A percentile compares a stretch with the other conserved stretches of the same genome.
phyloP scores from a whole-genome alignment of 768 basidiomycete genomes.

The Podaxis carcinomalis region DNA sequence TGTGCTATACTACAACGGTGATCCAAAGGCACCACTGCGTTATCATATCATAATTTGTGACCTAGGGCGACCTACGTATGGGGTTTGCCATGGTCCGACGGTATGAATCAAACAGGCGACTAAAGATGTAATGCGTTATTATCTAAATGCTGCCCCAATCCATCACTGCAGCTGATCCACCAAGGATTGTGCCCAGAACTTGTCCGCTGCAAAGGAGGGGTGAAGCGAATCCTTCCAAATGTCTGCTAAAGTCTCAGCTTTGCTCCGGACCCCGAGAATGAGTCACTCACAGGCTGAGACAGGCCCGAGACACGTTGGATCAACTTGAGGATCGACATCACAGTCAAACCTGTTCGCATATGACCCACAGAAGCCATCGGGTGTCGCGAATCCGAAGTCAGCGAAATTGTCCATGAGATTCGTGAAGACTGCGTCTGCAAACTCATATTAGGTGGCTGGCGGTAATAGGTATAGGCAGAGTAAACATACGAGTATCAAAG shows the following conservation, averaged over 20 bases:
- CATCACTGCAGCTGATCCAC: neutral
- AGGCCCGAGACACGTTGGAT: conserved; percentile 19
- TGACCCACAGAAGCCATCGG: conserved; percentile 15
- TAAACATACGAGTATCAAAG: conserved; percentile 18
- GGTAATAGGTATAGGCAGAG: too few relatives aligned
- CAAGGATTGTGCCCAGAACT: conserved; percentile 16
- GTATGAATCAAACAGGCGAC: too few relatives aligned
- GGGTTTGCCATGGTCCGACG: too few relatives aligned
- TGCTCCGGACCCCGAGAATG: too few relatives aligned
- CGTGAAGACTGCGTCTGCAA: conserved; percentile 16
- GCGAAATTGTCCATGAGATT: conserved; percentile 16
- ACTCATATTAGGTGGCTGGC: neutral
- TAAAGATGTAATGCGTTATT: too few relatives aligned
- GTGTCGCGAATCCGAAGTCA: conserved; percentile 17
- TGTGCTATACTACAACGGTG: too few relatives aligned
- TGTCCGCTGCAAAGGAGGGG: conserved; percentile 18
- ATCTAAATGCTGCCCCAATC: too few relatives aligned
- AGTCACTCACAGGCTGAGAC: conserved; percentile 13
- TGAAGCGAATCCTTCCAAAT: conserved; percentile 21
- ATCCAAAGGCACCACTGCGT: too few relatives aligned
- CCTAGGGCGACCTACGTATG: too few relatives aligned
- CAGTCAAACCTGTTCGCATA: conserved; percentile 17
- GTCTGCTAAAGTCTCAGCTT: conserved; percentile 9
- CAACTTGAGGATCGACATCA: conserved; percentile 9
- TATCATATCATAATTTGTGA: too few relatives aligned